Base-by-base conservation (phyloP, 768 basidiomycete species). In the Podaxis rugospora region DNA sequence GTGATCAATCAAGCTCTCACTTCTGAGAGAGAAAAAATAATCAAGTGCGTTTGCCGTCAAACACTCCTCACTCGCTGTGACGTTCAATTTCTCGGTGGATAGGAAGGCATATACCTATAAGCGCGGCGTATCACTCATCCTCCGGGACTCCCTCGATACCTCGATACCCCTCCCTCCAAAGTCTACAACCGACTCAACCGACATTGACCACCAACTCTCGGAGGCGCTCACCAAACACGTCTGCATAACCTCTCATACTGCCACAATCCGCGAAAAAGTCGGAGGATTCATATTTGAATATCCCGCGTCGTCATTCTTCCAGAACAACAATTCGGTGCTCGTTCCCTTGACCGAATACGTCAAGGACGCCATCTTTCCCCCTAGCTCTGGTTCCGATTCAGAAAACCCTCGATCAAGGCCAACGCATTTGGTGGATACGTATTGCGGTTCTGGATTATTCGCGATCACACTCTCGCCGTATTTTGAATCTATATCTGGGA, bases 281-380 rank as follows among this genome's bases (percentile, higher is more conserved):
- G 95, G 93, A 7, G 75, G 83, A 63, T 85, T 79, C 70, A 72
- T 89, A 49, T 97, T 98, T 75, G 88, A 95, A 69, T 95, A 92
- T 73, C 83, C 80, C 21, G 92, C 88, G 5, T 87, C 90, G 51
- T 90, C 92, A 3, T 99, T 98, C 80, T 98, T 98, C 83, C 96
- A 99, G 70, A 98, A 98, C 79, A 99, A 99, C 82, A 95, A 96
- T 70, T 86, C 92, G 5, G 90, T 96, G 40, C 83, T 98, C 28
- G 80, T 86, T 5, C 87, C 92, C 0, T 81, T 99, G 54, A 90
- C 91, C n/a, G 70, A 83, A 62, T 93, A 95, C 74, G 93, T 96
- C 57, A 81, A 82, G 47, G 82, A 88, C 28, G 85, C 89, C 56
- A 86, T 95, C 67, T 85, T 87, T 67, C 74, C 74, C 18, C 58